Percentiles rank a stretch among this genome's conserved stretches.
These are phyloP conservation scores for Tarenaya hassleriana DNA, from an alignment of 345 rosid species.

Conservation along the genomic window DNA sequence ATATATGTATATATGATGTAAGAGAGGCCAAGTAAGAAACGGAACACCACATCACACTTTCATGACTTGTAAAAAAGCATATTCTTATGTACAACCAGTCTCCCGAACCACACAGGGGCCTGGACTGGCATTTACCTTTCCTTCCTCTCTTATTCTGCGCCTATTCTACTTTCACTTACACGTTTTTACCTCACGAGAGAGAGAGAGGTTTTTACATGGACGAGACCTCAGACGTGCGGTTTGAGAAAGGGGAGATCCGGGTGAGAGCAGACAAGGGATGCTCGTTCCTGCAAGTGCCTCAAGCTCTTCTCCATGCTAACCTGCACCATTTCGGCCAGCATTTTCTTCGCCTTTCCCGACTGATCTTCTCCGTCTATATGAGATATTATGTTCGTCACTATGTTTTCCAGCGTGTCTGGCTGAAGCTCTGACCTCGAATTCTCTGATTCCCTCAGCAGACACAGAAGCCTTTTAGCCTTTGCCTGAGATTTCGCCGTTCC, in stretches of 20 bases:
- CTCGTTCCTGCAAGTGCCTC: conserved; percentile 91
- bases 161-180: too few species aligned
- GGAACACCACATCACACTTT: too few species aligned
- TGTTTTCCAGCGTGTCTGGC: conserved; percentile 81
- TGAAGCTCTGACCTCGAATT: conserved; percentile 64
- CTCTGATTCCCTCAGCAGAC: conserved; percentile 64
- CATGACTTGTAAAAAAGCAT: too few species aligned
- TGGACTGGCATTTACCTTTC: too few species aligned
- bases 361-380: conserved; percentile 91
- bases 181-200: too few species aligned
- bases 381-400: conserved; percentile 82
- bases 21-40: too few species aligned
- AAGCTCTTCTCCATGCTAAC: conserved; percentile 98
- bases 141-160: too few species aligned
- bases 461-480: conserved; percentile 69
- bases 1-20: too few species aligned
- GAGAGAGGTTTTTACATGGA: too few species aligned
- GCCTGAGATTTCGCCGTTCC: conserved; percentile 76
- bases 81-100: too few species aligned
- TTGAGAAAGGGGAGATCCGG: background rate
- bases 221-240: too few species aligned
- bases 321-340: conserved; percentile 97
- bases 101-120: too few species aligned
- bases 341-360: conserved; percentile 83
- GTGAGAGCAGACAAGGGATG: conserved; percentile 56